A percentile compares a stretch with the other conserved stretches of the same genome.
Conservation (phyloP, 2,329 filamentous ascomycete genomes). For the Bertia moriformis region DNA sequence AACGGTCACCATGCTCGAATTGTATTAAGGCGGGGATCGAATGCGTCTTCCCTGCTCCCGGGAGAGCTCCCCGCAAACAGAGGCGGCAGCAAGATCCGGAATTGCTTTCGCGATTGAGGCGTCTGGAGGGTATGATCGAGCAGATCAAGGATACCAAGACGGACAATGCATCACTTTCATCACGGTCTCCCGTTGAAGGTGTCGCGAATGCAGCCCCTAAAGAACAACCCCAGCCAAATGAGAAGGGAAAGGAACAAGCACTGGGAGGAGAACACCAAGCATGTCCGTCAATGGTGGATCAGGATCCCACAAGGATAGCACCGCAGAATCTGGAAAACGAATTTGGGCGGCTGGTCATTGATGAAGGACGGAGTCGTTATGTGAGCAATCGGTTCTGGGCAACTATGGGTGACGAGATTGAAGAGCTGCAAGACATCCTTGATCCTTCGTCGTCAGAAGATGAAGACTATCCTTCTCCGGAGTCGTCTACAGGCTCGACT, state of each 20-base stretch:
- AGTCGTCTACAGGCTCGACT: neutral
- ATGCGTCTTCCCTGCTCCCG: conserved; percentile 16
- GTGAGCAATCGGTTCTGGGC: conserved; percentile 11
- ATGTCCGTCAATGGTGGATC: neutral
- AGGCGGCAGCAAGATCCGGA: conserved; percentile 4
- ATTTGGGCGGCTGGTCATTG: conserved; percentile 1
- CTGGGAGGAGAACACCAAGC: too few relatives aligned
- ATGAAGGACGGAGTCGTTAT: conserved; percentile 1
- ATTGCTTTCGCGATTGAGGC: conserved; percentile 10
- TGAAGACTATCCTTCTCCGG: conserved; percentile 5
- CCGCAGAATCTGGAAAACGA: conserved; percentile 11
- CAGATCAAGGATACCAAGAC: neutral
- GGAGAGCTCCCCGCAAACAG: conserved; percentile 12
- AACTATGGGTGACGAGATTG: conserved; percentile 10
- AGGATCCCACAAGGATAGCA: conserved; percentile 4
- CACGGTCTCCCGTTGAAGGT: neutral
- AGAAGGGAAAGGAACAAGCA: neutral
- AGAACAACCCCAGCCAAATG: neutral
- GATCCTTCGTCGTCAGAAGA: conserved; percentile 4
- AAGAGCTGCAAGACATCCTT: conserved; percentile 8
- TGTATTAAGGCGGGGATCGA: conserved; percentile 20
- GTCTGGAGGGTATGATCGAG: conserved; percentile 5
- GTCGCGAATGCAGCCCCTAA: neutral
- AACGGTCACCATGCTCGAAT: conserved; percentile 23
- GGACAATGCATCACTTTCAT: neutral